phyloP scores from a whole-genome alignment of 2,329 filamentous ascomycete genomes.

The Venturia oleaginea region DNA sequence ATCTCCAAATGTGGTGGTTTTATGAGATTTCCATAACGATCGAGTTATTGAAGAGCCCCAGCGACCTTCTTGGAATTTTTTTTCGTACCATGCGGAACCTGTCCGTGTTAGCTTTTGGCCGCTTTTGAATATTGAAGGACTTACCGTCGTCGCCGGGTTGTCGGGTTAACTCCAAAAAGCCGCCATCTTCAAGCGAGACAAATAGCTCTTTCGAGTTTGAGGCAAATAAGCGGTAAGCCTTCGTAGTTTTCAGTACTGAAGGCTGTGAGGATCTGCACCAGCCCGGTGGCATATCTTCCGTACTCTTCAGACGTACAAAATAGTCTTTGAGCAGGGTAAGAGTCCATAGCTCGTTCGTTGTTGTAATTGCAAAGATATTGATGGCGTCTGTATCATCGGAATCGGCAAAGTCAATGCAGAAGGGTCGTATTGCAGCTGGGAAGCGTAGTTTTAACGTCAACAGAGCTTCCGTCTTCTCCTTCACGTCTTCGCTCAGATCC shows the following conservation, averaged over 20 bases:
- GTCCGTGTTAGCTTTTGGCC: not conserved
- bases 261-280: constrained; percentile 68
- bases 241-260: constrained; percentile 65
- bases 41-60: constrained; percentile 57
- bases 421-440: constrained; percentile 59
- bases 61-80: constrained; percentile 63
- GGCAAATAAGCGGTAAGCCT: constrained; percentile 53
- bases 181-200: constrained; percentile 71
- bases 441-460: constrained; percentile 74
- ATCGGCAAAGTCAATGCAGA: constrained; percentile 77
- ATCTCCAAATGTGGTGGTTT: constrained; percentile 55
- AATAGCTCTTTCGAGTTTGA: constrained; percentile 49
- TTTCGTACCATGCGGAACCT: constrained; percentile 53
- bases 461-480: constrained; percentile 54
- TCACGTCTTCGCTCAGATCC: constrained; percentile 60
- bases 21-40: constrained; percentile 56
- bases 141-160: constrained; percentile 22
- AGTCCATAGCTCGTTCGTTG: constrained; percentile 71
- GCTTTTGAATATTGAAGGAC: not conserved
- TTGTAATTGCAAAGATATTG: constrained; percentile 70
- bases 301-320: constrained; percentile 60
- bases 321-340: constrained; percentile 75
- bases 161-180: constrained; percentile 17
- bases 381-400: constrained; percentile 67
- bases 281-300: constrained; percentile 65